A percentile compares a stretch with the other conserved stretches of the same genome.
Conservation (phyloP, 148 eudicot genomes). For the Fagopyrum homotropicum region DNA sequence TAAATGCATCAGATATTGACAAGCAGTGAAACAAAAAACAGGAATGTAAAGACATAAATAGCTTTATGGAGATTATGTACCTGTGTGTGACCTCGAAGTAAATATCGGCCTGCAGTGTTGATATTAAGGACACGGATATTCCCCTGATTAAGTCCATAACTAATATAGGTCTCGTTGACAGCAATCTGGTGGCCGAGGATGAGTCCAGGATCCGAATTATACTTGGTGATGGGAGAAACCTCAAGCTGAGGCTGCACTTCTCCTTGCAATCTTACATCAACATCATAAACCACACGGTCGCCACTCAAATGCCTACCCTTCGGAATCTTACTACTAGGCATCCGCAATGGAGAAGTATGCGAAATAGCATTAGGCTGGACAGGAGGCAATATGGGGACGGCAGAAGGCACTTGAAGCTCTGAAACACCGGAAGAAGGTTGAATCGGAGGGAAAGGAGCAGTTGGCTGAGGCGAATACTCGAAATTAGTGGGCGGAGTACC, state of each 20-base stretch:
- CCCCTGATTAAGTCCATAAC: slow-evolving; percentile 92
- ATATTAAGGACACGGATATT: slow-evolving; percentile 86
- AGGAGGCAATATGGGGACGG: slow-evolving; percentile 13
- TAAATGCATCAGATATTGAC: no score
- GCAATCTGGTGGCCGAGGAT: slow-evolving; percentile 89
- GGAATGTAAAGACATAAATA: background rate
- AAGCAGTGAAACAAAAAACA: background rate
- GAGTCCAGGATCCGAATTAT: slow-evolving; percentile 80
- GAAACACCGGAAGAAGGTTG: slow-evolving; percentile 39
- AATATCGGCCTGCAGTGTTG: slow-evolving; percentile 79
- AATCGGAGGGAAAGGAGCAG: slow-evolving; percentile 22
- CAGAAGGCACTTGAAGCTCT: slow-evolving; percentile 25
- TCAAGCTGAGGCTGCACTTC: slow-evolving; percentile 97
- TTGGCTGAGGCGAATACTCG: slow-evolving; percentile 30
- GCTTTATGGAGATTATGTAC: slow-evolving; percentile 21
- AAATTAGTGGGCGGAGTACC: slow-evolving; percentile 33
- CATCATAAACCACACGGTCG: slow-evolving; percentile 56
- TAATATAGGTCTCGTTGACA: slow-evolving; percentile 80
- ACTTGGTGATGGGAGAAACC: slow-evolving; percentile 95
- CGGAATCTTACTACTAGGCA: slow-evolving; percentile 77
- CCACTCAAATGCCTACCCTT: slow-evolving; percentile 79
- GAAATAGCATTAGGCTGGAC: slow-evolving; percentile 19
- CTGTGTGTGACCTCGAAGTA: slow-evolving; percentile 89
- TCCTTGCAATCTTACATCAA: slow-evolving; percentile 66
- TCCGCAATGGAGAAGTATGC: slow-evolving; percentile 41